phyloP scores from a whole-genome alignment of 2,329 filamentous ascomycete species.

The Ophiocordyceps camponoti-leonardi region DNA sequence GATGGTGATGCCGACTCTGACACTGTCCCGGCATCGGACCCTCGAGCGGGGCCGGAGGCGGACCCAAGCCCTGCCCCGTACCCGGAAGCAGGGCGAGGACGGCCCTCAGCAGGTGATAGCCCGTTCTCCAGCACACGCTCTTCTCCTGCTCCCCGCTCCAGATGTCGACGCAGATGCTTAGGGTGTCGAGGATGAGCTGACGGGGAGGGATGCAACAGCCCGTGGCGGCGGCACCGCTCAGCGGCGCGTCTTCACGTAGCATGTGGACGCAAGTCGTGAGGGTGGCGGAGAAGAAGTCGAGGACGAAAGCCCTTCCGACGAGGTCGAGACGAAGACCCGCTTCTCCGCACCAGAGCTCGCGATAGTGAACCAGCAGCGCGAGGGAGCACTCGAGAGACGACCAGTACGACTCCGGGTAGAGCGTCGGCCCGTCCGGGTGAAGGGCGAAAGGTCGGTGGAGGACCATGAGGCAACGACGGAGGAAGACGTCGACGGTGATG shows the following conservation, averaged over 20 bases:
- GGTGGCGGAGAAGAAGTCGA: slow-evolving; percentile 18
- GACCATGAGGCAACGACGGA: slow-evolving; percentile 17
- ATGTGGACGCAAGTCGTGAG: slow-evolving; percentile 17
- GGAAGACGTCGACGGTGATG: slow-evolving; percentile 17
- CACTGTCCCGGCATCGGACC: not conserved
- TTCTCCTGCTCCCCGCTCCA: slow-evolving; percentile 17
- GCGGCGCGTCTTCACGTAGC: slow-evolving; percentile 15
- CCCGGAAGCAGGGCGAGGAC: slow-evolving; percentile 5
- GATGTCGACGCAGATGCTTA: slow-evolving; percentile 16
- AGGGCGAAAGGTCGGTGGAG: slow-evolving; percentile 18
- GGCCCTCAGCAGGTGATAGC: slow-evolving; percentile 13
- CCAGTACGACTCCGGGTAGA: slow-evolving; percentile 19
- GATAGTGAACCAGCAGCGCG: slow-evolving; percentile 17
- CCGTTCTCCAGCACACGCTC: slow-evolving; percentile 17
- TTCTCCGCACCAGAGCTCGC: slow-evolving; percentile 15
- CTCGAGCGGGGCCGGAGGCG: not conserved
- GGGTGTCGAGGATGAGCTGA: slow-evolving; percentile 17
- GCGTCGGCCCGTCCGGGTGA: slow-evolving; percentile 12
- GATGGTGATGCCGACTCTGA: not conserved
- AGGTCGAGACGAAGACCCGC: slow-evolving; percentile 10
- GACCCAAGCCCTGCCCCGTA: not conserved
- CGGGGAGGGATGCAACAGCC: slow-evolving; percentile 15
- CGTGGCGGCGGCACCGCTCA: slow-evolving; percentile 10
- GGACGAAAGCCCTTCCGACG: slow-evolving; percentile 15
- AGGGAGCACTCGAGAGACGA: slow-evolving; percentile 19